phyloP scores from a whole-genome alignment of 352 stramenopile genomes.

The Pythium aphanidermatum region DNA sequence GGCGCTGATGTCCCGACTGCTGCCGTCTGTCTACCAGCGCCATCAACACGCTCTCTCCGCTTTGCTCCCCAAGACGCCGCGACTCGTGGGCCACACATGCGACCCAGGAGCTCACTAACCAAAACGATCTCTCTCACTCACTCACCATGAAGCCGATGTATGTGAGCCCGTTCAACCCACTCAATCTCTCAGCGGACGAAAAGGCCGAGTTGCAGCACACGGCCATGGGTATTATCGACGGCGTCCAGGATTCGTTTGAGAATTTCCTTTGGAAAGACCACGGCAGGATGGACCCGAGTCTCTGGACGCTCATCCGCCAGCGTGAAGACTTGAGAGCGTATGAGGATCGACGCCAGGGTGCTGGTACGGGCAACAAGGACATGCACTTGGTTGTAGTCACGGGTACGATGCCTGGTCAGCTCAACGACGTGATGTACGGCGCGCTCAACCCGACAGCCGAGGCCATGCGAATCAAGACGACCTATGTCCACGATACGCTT shows the following conservation, averaged over 20 bases:
- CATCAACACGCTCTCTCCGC: too few relatives aligned
- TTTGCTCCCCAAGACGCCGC: too few relatives aligned
- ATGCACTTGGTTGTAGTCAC: background rate
- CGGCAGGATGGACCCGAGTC: conserved; percentile 25
- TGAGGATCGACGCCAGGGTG: conserved; percentile 20
- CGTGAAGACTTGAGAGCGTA: conserved; percentile 34
- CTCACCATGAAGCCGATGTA: too few relatives aligned
- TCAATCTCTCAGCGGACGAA: background rate
- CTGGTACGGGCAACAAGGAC: background rate
- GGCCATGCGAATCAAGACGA: conserved; percentile 37
- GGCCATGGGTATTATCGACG: conserved; percentile 32
- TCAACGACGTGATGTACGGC: conserved; percentile 51
- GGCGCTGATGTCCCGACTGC: too few relatives aligned
- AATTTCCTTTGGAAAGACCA: conserved; percentile 29
- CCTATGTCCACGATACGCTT: conserved; percentile 33
- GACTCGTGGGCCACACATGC: too few relatives aligned
- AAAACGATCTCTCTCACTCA: too few relatives aligned
- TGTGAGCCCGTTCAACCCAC: background rate
- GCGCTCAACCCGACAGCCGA: conserved; percentile 22
- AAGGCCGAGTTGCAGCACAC: conserved; percentile 26
- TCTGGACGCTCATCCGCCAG: conserved; percentile 40
- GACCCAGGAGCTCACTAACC: too few relatives aligned
- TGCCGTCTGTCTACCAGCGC: too few relatives aligned
- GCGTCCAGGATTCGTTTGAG: conserved; percentile 35
- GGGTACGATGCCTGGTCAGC: conserved; percentile 32